Conservation (phyloP, 2,329 filamentous ascomycete genomes). For the Rachicladosporium sp. region DNA sequence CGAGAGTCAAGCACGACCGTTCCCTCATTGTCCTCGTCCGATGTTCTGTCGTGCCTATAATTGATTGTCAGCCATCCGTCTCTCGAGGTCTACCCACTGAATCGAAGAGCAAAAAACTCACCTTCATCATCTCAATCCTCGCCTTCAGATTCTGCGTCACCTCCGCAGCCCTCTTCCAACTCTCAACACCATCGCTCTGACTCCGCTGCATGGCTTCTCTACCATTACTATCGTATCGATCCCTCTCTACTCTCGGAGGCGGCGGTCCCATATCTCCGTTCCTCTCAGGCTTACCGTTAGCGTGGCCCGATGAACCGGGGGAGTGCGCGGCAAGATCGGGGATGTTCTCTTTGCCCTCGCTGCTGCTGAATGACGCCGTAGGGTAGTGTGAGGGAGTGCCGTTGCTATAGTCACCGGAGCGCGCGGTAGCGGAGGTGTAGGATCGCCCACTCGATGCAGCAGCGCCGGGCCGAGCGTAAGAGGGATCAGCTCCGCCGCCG, state of each 20-base stretch:
- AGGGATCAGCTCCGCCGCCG: constrained; percentile 8
- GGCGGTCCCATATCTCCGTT: too few relatives aligned
- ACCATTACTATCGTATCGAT: too few relatives aligned
- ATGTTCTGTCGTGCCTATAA: constrained; percentile 16
- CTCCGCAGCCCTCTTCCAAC: constrained; percentile 93
- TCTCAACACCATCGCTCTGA: constrained; percentile 56
- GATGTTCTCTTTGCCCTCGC: constrained; percentile 38
- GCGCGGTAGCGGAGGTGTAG: constrained; percentile 3
- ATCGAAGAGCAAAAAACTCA: constrained; percentile 20
- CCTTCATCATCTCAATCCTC: constrained; percentile 97
- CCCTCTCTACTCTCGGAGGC: too few relatives aligned
- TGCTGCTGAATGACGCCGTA: constrained; percentile 8
- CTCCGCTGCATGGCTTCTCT: constrained; percentile 5
- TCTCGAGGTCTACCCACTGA: too few relatives aligned
- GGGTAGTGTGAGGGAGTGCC: background rate
- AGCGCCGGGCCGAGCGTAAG: constrained; percentile 5
- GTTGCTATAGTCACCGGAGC: background rate
- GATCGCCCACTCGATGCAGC: constrained; percentile 12
- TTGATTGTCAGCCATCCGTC: background rate
- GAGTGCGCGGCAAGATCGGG: constrained; percentile 4
- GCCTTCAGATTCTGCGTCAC: constrained; percentile 96
- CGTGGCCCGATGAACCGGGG: too few relatives aligned
- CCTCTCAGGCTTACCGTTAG: too few relatives aligned
- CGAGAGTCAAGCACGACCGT: background rate
- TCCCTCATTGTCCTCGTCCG: constrained; percentile 11